Evolutionary conservation across 495 filamentous ascomycete genomes (phyloP).

Genomic region (Lasiosphaeriaceae sp.): DNA sequence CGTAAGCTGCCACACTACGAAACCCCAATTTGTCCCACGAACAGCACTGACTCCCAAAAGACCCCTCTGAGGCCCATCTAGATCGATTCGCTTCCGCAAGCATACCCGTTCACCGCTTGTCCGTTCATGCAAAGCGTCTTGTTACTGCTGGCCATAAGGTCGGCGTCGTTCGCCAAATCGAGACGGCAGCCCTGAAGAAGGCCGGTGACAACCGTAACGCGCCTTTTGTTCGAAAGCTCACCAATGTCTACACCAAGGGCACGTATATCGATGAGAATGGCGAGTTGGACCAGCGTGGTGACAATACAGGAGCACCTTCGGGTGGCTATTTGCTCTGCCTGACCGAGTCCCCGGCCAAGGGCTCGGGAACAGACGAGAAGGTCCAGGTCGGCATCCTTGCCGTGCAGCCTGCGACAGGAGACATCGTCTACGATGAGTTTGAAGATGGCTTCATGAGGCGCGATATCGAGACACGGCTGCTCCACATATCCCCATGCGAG

Average conservation of each 20-base stretch:
- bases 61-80: slow-evolving; percentile 89
- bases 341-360: slow-evolving; percentile 82
- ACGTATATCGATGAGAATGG: slow-evolving; percentile 96
- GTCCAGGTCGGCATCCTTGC: slow-evolving; percentile 90
- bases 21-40: not conserved
- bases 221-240: slow-evolving; percentile 88
- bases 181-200: slow-evolving; percentile 96
- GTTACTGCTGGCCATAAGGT: slow-evolving; percentile 93
- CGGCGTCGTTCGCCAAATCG: slow-evolving; percentile 91
- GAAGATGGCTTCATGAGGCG: slow-evolving; percentile 98
- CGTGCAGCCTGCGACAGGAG: slow-evolving; percentile 92
- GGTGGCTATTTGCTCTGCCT: slow-evolving; percentile 92
- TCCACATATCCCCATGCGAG: slow-evolving; percentile 96
- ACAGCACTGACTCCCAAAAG: slow-evolving; percentile 21
- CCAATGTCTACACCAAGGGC: slow-evolving; percentile 96
- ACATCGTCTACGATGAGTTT: slow-evolving; percentile 95
- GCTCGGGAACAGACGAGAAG: slow-evolving; percentile 86
- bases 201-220: slow-evolving; percentile 92
- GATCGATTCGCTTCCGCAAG: slow-evolving; percentile 94
- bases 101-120: slow-evolving; percentile 86
- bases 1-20: slow-evolving; percentile 43
- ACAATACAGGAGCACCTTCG: slow-evolving; percentile 57
- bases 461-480: slow-evolving; percentile 87
- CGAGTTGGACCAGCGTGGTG: slow-evolving; percentile 57
- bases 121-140: slow-evolving; percentile 92